A percentile compares a stretch with the other conserved stretches of the same genome.
Conservation (phyloP, 169 alveolate genomes). For the Neospora caninum region DNA sequence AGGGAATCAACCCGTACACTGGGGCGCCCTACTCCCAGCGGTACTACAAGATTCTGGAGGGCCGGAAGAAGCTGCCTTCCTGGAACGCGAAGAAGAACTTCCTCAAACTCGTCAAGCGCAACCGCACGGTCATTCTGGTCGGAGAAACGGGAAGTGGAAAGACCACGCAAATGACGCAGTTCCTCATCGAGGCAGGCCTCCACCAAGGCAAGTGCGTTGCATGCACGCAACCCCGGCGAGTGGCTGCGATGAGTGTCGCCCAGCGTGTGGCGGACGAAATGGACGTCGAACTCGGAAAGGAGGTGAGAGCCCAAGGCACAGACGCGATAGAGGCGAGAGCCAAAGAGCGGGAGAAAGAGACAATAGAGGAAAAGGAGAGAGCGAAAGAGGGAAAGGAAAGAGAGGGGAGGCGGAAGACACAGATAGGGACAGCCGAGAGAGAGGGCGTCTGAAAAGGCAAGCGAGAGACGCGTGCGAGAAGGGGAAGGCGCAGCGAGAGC, state of each 20-base stretch:
- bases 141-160: conserved; percentile 99
- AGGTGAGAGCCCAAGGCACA: conserved; percentile 36
- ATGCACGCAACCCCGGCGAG: conserved; percentile 99
- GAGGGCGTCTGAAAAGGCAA: too few species aligned
- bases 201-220: conserved; percentile 87
- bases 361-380: too few species aligned
- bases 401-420: too few species aligned
- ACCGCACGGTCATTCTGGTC: conserved; percentile 79
- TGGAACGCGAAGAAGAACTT: conserved; percentile 88
- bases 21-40: conserved; percentile 75
- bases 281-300: conserved; percentile 88
- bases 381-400: too few species aligned
- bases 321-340: background rate
- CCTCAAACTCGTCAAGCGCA: conserved; percentile 82
- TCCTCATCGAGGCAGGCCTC: conserved; percentile 87
- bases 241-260: conserved; percentile 99
- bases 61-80: conserved; percentile 86
- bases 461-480: too few species aligned
- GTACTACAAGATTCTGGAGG: conserved; percentile 82
- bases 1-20: conserved; percentile 53
- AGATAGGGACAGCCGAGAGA: too few species aligned
- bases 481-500: too few species aligned
- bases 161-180: conserved; percentile 98
- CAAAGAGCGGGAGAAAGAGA: background rate
- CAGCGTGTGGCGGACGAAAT: conserved; percentile 98